Percentiles rank a stretch among this genome's conserved stretches.
Evolutionary conservation across 2,329 filamentous ascomycete species (phyloP).

Genomic region (Bipolaris zeicola): DNA sequence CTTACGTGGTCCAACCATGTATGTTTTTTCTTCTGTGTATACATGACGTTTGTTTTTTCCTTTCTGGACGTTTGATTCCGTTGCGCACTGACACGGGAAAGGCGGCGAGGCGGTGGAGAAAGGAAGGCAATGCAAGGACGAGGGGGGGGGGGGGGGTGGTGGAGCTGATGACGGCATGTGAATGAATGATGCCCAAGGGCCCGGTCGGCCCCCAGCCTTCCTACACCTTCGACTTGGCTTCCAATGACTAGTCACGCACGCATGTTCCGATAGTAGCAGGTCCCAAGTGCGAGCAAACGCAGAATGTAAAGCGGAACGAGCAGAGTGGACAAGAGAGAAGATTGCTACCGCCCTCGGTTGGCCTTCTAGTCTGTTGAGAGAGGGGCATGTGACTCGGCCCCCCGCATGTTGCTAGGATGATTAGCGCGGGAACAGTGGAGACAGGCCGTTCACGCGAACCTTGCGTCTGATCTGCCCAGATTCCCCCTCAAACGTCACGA

Average conservation of each 20-base stretch:
- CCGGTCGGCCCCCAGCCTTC: no score
- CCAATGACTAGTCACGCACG: background rate
- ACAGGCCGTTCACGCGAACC: constrained; percentile 19
- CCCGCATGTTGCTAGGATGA: constrained; percentile 15
- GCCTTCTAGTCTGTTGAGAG: constrained; percentile 6
- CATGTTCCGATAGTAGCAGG: background rate
- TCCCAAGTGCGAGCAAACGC: background rate
- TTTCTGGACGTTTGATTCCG: background rate
- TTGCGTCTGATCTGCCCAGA: constrained; percentile 18
- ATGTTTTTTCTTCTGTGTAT: background rate
- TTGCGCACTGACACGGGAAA: background rate
- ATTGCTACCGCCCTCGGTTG: background rate
- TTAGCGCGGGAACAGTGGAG: constrained; percentile 12
- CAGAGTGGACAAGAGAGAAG: background rate
- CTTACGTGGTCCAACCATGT: no score
- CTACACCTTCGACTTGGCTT: background rate
- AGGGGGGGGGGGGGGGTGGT: background rate
- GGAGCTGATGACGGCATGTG: background rate
- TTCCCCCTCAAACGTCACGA: constrained; percentile 19
- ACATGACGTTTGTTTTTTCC: background rate
- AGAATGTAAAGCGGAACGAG: background rate
- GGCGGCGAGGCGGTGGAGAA: background rate
- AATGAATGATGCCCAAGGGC: background rate
- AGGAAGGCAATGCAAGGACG: background rate
- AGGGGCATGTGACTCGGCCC: constrained; percentile 16